Conservation (phyloP, 2,329 filamentous ascomycete species). For the Fusarium musae region DNA sequence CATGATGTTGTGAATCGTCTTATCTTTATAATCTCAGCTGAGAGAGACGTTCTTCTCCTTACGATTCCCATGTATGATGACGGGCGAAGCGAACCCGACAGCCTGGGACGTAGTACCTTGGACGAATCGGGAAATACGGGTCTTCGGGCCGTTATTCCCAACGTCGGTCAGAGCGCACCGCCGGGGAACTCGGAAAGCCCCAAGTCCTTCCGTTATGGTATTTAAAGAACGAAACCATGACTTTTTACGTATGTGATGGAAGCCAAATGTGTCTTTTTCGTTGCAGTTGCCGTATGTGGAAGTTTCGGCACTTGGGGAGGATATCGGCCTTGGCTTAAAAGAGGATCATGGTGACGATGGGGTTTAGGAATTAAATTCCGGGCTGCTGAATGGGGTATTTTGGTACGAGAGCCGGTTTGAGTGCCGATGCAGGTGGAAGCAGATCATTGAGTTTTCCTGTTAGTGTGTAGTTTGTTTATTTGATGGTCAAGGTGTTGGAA, state of each 20-base stretch:
- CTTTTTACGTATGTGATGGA: not conserved
- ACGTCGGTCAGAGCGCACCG: constrained; percentile 24
- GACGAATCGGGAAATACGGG: constrained; percentile 28
- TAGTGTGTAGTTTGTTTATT: not conserved
- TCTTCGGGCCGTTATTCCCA: constrained; percentile 38
- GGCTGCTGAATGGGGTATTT: constrained; percentile 2
- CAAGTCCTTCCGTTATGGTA: not conserved
- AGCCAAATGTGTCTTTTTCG: constrained; percentile 9
- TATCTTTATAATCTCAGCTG: constrained; percentile 14
- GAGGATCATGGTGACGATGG: not conserved
- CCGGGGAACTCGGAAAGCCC: constrained; percentile 16
- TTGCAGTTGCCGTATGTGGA: constrained; percentile 20
- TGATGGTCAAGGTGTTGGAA: not conserved
- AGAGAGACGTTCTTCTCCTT: not conserved
- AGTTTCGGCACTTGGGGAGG: constrained; percentile 16
- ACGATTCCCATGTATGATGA: not conserved
- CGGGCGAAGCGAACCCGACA: constrained; percentile 16
- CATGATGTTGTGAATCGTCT: not conserved
- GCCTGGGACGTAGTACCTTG: constrained; percentile 1
- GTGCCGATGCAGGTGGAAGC: constrained; percentile 15
- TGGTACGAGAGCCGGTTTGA: not conserved
- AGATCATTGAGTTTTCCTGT: constrained; percentile 5
- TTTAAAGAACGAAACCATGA: not conserved
- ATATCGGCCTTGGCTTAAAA: constrained; percentile 5
- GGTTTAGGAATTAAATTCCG: not conserved